Evolutionary conservation across 2,329 filamentous ascomycete genomes (phyloP).

Genomic region (Periconia sp.): DNA sequence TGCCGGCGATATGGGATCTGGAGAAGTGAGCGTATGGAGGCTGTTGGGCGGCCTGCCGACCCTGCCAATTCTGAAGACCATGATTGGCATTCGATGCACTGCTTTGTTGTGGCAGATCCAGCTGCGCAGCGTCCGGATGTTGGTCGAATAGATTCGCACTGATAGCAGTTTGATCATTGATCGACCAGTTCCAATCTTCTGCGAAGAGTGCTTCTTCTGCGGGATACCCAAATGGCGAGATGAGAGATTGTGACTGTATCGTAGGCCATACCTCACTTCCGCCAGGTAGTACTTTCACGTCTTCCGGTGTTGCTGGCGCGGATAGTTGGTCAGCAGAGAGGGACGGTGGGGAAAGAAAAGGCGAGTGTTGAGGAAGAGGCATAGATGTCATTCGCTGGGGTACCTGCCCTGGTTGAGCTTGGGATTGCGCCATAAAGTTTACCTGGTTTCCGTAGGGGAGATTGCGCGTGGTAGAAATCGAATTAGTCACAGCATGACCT

Average conservation of each 20-base stretch:
- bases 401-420: not conserved
- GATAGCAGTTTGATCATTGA: not conserved
- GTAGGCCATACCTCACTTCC: too few species aligned
- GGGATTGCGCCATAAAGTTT: not conserved
- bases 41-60: too few species aligned
- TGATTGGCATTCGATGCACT: not conserved
- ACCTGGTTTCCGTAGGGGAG: not conserved
- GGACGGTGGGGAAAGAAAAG: not conserved
- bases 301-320: not conserved
- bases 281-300: too few species aligned
- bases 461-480: not conserved
- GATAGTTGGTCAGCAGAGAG: not conserved
- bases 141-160: conserved; percentile 10
- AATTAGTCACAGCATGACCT: too few species aligned
- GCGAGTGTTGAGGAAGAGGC: not conserved
- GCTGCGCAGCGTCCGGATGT: conserved; percentile 6
- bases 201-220: too few species aligned
- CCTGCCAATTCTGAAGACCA: too few species aligned
- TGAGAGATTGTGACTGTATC: too few species aligned
- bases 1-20: too few species aligned
- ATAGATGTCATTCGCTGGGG: not conserved
- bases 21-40: too few species aligned
- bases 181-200: too few species aligned
- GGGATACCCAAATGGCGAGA: too few species aligned
- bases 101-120: not conserved